Base-by-base conservation (phyloP, 2,329 filamentous ascomycete species). In the Magnaporthales sp. region DNA sequence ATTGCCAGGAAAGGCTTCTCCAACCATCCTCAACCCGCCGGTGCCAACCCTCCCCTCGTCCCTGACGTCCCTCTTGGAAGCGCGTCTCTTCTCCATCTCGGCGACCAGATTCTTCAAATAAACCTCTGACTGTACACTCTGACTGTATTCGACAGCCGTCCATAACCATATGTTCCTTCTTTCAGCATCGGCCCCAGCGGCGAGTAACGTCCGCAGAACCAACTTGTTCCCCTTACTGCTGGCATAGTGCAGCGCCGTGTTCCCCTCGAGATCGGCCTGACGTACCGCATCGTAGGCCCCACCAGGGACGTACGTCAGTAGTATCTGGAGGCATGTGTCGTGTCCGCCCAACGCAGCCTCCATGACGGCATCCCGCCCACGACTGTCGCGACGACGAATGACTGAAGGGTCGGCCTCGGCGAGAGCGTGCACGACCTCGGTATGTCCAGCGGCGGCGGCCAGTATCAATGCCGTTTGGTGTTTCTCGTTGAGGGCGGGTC, bases 201-300 rank as follows among this genome's bases (percentile, higher is more conserved):
- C 88, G 13, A 96, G 82, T 66, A 96, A 80, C 46, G 92, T 90
- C 60, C 92, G 83, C 66, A 96, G 78, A 0, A 91, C 90, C 66
- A 93, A 86, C 62, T 96, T 77, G 71, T 94, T 90, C 1, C 92
- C 92, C 72, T 91, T 91, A 62, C 90, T 90, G 72, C 88, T 92
- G 13, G 93, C 93, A 78, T 95, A 93, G 77, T 96, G 92, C 60
- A 96, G 80, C 0, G 92, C 91, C 2, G 92, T 96, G 74, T 96
- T 95, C n/a, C 92, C 92, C 67, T 90, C 85, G 1, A 82, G 73
- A 73, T 96, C 92, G 4, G 82, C 80, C 31, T 83, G 80, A 62
- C 81, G 80, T 7, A 91, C 82, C 3, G 85, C 83, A 0, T 79
- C 79, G 26, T 76, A 75, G 0, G 84, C 79, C 15, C 85, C 85